Base-by-base conservation (phyloP, 2,329 filamentous ascomycete species). In the Fusarium sp. region DNA sequence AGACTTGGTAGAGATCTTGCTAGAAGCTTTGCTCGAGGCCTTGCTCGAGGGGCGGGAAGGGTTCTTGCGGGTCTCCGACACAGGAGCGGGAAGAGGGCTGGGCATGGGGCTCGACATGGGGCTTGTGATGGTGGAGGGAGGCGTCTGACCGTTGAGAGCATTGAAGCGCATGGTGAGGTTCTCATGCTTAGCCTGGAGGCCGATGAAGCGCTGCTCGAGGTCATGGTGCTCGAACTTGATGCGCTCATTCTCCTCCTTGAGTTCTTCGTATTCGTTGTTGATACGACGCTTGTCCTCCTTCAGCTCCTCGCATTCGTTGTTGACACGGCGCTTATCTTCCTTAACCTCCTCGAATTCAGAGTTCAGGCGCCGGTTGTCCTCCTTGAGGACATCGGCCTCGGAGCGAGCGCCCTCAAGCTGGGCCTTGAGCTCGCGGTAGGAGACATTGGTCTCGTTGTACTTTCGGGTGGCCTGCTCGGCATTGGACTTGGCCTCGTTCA, bases 161-260 rank as follows among this genome's bases (percentile, higher is more conserved):
- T 78, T 73, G 60, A 73, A 75, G 51, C 73, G 77, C 66, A 75
- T 73, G 52, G 65, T 70, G 23, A 79, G 73, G 16, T 76, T 77
- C 60, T 76, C 74, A 70, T 75, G 70, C 61, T 74, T 75, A 54
- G 75, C 74, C 52, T 75, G 70, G 18, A 80, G 72, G 8, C 73
- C 67, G 31, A 73, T 70, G 62, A 76, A 69, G 27, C 75, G 69
- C 39, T 71, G 59, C 53, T 69, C 71, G 37, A 79, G 71, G 15
- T 70, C 65, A 37, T 75, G 74, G 47, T 75, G 76, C 68, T 81
- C 76, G 28, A 71, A 76, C 64, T 72, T 68, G 48, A 79, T 67
- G 44, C 70, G 53, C 44, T 69, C 44, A 51, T 77, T 79, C 34
- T 76, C 70, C 27, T 73, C 66, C 12, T 75, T 72, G 27, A 76